A percentile compares a stretch with the other conserved stretches of the same genome.
Conservation (phyloP, 179 eudicot species). For the Corrigiola litoralis region DNA sequence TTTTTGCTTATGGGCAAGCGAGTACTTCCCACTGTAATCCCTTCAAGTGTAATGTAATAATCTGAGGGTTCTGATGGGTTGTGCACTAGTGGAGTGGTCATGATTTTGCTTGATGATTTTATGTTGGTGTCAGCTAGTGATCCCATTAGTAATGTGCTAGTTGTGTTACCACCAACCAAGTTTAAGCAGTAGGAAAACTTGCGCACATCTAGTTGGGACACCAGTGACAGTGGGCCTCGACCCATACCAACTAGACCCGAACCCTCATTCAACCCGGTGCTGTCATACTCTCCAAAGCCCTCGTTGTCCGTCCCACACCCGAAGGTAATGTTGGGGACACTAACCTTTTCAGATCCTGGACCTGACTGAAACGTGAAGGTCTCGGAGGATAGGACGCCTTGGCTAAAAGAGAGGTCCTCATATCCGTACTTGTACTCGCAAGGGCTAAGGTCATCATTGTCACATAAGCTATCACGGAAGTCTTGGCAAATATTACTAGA, state of each 20-base stretch:
- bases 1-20: slow-evolving; percentile 44
- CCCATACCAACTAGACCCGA: slow-evolving; percentile 84
- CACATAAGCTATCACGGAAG: slow-evolving; percentile 40
- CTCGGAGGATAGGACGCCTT: slow-evolving; percentile 66
- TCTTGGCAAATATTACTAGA: slow-evolving; percentile 19
- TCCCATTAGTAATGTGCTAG: slow-evolving; percentile 68
- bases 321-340: slow-evolving; percentile 57
- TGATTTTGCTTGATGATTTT: too few species aligned
- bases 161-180: slow-evolving; percentile 42
- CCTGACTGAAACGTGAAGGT: slow-evolving; percentile 61
- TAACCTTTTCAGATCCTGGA: slow-evolving; percentile 29
- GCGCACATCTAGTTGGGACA: slow-evolving; percentile 67
- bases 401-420: slow-evolving; percentile 76
- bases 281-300: slow-evolving; percentile 64
- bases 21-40: slow-evolving; percentile 68
- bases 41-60: slow-evolving; percentile 70
- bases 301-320: slow-evolving; percentile 89
- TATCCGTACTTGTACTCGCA: slow-evolving; percentile 66
- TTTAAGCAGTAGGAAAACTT: slow-evolving; percentile 76
- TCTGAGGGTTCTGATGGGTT: slow-evolving; percentile 70
- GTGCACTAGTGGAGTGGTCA: slow-evolving; percentile 62
- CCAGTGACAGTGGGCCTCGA: slow-evolving; percentile 78
- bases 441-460: too few species aligned
- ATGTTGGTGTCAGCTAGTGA: slow-evolving; percentile 37
- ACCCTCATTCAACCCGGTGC: too few species aligned